Evolutionary conservation across 306 rosid species (phyloP), one percentile per base, ranked within the genome.

Genomic region (Inga laurina): DNA sequence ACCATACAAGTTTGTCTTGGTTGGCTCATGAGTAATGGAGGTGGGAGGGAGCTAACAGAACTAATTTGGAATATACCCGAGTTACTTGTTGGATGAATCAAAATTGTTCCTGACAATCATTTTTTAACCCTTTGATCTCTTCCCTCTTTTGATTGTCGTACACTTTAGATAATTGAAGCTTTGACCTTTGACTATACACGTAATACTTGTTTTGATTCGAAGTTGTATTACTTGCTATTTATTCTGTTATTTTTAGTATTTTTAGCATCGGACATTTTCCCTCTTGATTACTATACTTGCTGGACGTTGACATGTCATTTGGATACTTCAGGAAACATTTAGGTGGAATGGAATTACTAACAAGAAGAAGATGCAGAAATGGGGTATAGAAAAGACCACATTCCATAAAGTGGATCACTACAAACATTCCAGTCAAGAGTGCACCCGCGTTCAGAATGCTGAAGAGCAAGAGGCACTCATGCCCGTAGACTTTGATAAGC

Each of bases 321-420:
- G 79, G 75, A 79, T 87, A 71, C 74, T 85, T 89, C 91, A 92
- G 99, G 95, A 89, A 80, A 90, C 77, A 37, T 86, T 90, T 72
- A 89, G 86, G 83, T 97, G 99, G 99, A 94, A 90, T 87, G 97
- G 97, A 79, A 92, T 88, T 56, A 97, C 95, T 87, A 91, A 86
- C 93, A 97, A 97, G 91, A 92, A 87, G 87, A 94, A 88, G 87
- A 97, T 98, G 39, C 97, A 97, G 86, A 90, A 94, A 85, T 97
- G 99, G 99, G 98, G 98, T 79, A 90, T 43, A 79, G 99, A 97
- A 85, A 91, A 83, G 83, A 85, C 52, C 56, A 11, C 90, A 27
- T 85, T 83, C 84, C 81, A 39, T 51, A 92, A 84, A 86, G 84
- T 86, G 67, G 91, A 85, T 69, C 82, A 70, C 41, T 32, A 82